These are phyloP conservation scores for Pyrenophora seminiperda DNA, from an alignment of 2,329 filamentous ascomycete genomes.

Conservation along the genomic window DNA sequence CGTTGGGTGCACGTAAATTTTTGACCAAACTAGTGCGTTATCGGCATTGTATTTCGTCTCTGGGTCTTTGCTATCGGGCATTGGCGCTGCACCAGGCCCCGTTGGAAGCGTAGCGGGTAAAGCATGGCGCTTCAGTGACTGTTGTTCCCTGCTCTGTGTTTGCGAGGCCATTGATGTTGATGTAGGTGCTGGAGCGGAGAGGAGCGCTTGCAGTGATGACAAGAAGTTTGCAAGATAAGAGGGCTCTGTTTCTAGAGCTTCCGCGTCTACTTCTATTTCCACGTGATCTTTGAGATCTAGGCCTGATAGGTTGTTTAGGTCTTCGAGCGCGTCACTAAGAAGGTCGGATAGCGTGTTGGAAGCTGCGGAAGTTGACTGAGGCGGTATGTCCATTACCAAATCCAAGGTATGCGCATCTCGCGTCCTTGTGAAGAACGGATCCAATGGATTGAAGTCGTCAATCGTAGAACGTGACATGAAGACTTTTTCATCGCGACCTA, in stretches of 20 bases:
- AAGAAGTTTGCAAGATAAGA: conserved; percentile 44
- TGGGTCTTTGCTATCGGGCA: conserved; percentile 63
- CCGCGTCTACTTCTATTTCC: conserved; percentile 34
- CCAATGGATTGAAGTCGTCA: conserved; percentile 71
- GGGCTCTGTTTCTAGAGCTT: conserved; percentile 31
- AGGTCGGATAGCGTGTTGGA: conserved; percentile 28
- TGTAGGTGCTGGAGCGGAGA: conserved; percentile 33
- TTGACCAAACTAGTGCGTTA: conserved; percentile 68
- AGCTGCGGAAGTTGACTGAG: conserved; percentile 27
- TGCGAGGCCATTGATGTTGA: conserved; percentile 14
- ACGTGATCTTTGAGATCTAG: conserved; percentile 28
- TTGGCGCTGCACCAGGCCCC: conserved; percentile 68
- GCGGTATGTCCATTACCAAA: conserved; percentile 65
- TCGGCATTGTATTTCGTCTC: conserved; percentile 39
- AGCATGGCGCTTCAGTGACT: conserved; percentile 31
- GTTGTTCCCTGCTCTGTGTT: conserved; percentile 9
- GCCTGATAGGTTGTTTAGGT: conserved; percentile 32
- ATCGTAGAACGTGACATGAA: conserved; percentile 75
- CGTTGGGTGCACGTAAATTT: conserved; percentile 69
- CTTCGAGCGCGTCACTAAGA: conserved; percentile 29
- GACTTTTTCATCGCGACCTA: conserved; percentile 87
- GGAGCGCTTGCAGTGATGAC: conserved; percentile 43
- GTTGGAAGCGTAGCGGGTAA: conserved; percentile 60
- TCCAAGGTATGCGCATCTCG: conserved; percentile 76
- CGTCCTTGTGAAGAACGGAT: conserved; percentile 82